phyloP scores from a whole-genome alignment of 305 asterid genomes.

The Euphrasia arctica region DNA sequence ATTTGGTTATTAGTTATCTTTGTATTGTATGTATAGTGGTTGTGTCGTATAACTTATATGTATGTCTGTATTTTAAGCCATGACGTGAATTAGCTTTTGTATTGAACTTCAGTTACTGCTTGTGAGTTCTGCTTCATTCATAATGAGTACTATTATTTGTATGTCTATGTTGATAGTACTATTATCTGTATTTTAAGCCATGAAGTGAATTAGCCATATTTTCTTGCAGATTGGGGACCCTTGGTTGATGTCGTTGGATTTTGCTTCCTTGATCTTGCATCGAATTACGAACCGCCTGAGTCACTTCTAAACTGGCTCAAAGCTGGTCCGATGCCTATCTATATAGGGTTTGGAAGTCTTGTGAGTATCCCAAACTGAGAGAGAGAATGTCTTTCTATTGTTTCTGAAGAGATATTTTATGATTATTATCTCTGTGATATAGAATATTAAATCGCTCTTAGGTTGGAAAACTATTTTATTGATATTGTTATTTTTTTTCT shows the following conservation, averaged over 20 bases:
- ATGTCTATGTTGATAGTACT: constrained; percentile 17
- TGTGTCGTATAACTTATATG: constrained; percentile 13
- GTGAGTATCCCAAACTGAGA: constrained; percentile 50
- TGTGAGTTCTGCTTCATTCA: constrained; percentile 14
- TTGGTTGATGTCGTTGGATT: constrained; percentile 95
- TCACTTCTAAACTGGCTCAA: constrained; percentile 80
- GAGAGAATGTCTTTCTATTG: constrained; percentile 8
- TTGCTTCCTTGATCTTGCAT: constrained; percentile 97
- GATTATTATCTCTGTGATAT: neutral
- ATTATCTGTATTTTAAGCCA: no score
- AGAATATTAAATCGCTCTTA: neutral
- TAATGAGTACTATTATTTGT: constrained; percentile 4
- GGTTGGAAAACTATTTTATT: no score
- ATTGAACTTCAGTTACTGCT: constrained; percentile 6
- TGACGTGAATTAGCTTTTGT: constrained; percentile 25
- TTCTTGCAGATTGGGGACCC: constrained; percentile 73
- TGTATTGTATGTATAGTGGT: constrained; percentile 9
- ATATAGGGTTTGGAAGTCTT: constrained; percentile 95
- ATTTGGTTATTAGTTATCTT: constrained; percentile 19
- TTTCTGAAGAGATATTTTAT: constrained; percentile 3
- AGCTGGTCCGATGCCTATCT: constrained; percentile 89
- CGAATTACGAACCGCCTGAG: constrained; percentile 84
- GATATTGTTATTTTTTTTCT: neutral
- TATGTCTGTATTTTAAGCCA: constrained; percentile 16
- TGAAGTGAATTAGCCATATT: constrained; percentile 22